These are phyloP conservation scores for Tricholoma sp. DNA, from an alignment of 768 basidiomycete genomes.

Conservation along the genomic window DNA sequence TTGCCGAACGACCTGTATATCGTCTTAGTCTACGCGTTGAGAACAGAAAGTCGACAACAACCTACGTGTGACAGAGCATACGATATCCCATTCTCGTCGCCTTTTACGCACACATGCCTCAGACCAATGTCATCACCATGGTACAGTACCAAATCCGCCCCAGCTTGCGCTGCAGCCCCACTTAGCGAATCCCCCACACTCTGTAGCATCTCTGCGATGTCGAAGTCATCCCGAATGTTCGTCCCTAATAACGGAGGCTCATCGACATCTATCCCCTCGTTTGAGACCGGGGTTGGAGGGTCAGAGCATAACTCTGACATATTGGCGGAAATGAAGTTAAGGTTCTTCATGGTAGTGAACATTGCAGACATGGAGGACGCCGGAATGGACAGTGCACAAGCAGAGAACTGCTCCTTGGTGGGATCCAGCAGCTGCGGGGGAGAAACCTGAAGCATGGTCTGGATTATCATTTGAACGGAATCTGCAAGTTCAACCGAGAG, in stretches of 20 bases:
- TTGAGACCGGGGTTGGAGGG: neutral
- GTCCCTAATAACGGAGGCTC: conserved; percentile 5
- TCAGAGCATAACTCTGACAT: conserved; percentile 50
- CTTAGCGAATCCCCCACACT: conserved; percentile 84
- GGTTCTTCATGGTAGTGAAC: conserved; percentile 87
- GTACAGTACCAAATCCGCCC: conserved; percentile 88
- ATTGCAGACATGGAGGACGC: conserved; percentile 84
- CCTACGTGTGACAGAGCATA: conserved; percentile 84
- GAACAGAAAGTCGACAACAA: conserved; percentile 11
- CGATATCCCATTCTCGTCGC: conserved; percentile 79
- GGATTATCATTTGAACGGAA: conserved; percentile 83
- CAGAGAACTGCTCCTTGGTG: conserved; percentile 90
- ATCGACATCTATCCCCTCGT: neutral
- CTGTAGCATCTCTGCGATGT: conserved; percentile 88
- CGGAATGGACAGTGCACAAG: conserved; percentile 83
- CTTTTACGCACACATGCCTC: conserved; percentile 80
- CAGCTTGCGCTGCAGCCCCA: conserved; percentile 74
- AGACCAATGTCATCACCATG: conserved; percentile 79
- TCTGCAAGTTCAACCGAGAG: conserved; percentile 88
- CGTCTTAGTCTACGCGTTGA: conserved; percentile 13
- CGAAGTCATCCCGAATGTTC: conserved; percentile 60
- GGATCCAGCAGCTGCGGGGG: conserved; percentile 88
- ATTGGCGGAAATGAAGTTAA: conserved; percentile 91
- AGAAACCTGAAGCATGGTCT: conserved; percentile 86
- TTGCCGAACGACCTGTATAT: conserved; percentile 73